Evolutionary conservation across 2,329 filamentous ascomycete genomes (phyloP).

Genomic region (Alternaria conjuncta): DNA sequence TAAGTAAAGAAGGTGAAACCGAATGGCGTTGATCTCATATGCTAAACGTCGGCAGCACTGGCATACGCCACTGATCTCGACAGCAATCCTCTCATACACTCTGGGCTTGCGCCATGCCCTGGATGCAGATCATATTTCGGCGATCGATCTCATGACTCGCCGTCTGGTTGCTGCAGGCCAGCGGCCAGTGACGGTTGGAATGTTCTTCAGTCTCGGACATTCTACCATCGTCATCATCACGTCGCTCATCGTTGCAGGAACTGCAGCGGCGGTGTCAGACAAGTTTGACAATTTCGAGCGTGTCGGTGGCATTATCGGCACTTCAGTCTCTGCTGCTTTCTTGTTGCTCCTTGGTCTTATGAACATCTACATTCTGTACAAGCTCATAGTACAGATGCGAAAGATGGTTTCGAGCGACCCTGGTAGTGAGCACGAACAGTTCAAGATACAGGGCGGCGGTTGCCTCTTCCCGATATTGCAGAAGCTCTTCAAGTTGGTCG

Average conservation of each 20-base stretch:
- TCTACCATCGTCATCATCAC: conserved; percentile 92
- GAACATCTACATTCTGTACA: conserved; percentile 85
- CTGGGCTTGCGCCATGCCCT: conserved; percentile 93
- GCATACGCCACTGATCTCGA: conserved; percentile 69
- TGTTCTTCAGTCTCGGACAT: conserved; percentile 92
- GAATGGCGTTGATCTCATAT: neutral
- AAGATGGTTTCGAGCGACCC: conserved; percentile 62
- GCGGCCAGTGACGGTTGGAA: conserved; percentile 87
- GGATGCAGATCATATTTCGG: conserved; percentile 92
- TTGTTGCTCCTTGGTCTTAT: conserved; percentile 81
- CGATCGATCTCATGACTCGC: conserved; percentile 94
- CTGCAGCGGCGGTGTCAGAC: conserved; percentile 79
- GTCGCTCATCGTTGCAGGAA: conserved; percentile 89
- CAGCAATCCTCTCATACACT: conserved; percentile 84
- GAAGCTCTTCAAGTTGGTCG: conserved; percentile 75
- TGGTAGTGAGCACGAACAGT: conserved; percentile 58
- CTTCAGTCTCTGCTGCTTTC: conserved; percentile 82
- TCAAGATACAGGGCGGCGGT: conserved; percentile 78
- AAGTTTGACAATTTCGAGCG: conserved; percentile 81
- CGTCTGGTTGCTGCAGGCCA: conserved; percentile 85
- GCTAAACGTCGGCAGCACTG: conserved; percentile 32
- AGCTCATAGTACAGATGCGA: conserved; percentile 72
- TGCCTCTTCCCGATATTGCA: conserved; percentile 75
- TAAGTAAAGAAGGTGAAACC: conserved; percentile 36
- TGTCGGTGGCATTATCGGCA: conserved; percentile 88